These are phyloP conservation scores for Hypoxylon sp. DNA, from an alignment of 2,329 filamentous ascomycete genomes.

Conservation along the genomic window DNA sequence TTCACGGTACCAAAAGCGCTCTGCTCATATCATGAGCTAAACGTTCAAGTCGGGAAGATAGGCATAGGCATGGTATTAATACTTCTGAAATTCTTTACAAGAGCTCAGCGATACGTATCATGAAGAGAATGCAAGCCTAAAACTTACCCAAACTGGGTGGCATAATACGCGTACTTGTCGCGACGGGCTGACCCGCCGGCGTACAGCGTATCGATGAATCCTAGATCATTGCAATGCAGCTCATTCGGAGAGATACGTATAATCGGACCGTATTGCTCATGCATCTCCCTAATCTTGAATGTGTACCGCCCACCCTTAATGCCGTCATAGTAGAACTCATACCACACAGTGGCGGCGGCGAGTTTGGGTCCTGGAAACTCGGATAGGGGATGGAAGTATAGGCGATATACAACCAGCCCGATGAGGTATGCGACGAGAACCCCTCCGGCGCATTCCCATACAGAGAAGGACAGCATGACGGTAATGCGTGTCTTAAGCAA, in stretches of 20 bases:
- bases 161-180: slow-evolving; percentile 43
- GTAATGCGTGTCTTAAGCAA: background rate
- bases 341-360: slow-evolving; percentile 4
- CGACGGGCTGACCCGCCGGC: slow-evolving; percentile 44
- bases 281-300: slow-evolving; percentile 13
- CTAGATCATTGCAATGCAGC: slow-evolving; percentile 53
- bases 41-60: background rate
- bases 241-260: slow-evolving; percentile 56
- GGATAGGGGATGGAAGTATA: slow-evolving; percentile 10
- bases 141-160: slow-evolving; percentile 37
- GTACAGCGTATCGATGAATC: slow-evolving; percentile 55
- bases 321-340: slow-evolving; percentile 16
- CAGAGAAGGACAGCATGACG: background rate
- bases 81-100: slow-evolving; percentile 3
- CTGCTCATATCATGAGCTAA: background rate
- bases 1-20: slow-evolving; percentile 37
- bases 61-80: background rate
- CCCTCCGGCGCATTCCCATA: background rate
- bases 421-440: background rate
- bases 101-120: background rate
- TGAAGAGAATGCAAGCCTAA: background rate
- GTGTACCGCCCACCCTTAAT: slow-evolving; percentile 11
- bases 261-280: slow-evolving; percentile 45
- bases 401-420: slow-evolving; percentile 1
- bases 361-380: slow-evolving; percentile 11